Evolutionary conservation across 805 yeast species (phyloP), one percentile per base, ranked within the genome.

Genomic region (Tetrapisispora iriomotensis): DNA sequence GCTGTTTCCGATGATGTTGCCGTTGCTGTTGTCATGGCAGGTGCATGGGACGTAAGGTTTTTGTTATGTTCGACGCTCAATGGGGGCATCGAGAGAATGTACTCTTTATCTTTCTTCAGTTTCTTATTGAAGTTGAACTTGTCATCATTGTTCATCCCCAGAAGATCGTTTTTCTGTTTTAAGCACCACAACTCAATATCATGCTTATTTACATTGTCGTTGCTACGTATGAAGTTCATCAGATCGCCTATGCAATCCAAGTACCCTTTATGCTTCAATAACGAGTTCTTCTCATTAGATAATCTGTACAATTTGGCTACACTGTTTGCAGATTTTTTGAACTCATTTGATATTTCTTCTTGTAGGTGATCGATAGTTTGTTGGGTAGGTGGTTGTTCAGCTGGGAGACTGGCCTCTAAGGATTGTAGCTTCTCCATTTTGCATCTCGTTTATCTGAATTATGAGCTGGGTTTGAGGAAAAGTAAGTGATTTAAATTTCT

Each of bases 251-350:
- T 45, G 50, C 85, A 79, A 23, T 71, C 71, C 34, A 78, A 48
- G 50, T 80, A 81, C 2, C 87, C 88, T 42, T 67, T 70, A 40
- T 74, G 72, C 32, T 68, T 68, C 21, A 71, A 53, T 22, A 77
- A 51, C 4, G 73, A 61, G 32, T 64, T 70, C 36, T 76, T 68
- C 36, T 71, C 69, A 45, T 73, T 76, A 8, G 84, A 73, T 5
- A 78, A 57, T 32, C 84, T 60, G 48, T 81, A 82, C 22, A 81
- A 62, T 12, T 79, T 71, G 13, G 87, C 80, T 22, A 81, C 84
- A 7, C 83, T 72, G 45, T 78, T 73, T 34, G 88, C 88, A 20
- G 87, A 87, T 40, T 67, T 68, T 56, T 77, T 79, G 62, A 81
- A 82, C 48, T 79, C 82, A 32, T 66, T 66, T 1, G 79, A 68